A percentile compares a stretch with the other conserved stretches of the same genome.
These are phyloP conservation scores for Nicotiana obtusifolia DNA, from an alignment of 257 asterid species.

Conservation along the genomic window DNA sequence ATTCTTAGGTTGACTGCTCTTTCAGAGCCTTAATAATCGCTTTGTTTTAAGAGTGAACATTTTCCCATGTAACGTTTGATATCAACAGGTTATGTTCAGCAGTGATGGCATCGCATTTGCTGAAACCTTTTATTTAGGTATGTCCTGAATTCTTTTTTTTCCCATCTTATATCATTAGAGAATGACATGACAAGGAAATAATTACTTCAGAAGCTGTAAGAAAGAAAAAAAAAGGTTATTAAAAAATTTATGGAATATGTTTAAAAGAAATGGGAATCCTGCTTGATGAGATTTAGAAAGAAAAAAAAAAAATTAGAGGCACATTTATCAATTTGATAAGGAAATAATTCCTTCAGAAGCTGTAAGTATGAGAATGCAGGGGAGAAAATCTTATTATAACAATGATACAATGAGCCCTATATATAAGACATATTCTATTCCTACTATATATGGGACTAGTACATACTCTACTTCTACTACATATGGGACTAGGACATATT, in stretches of 20 bases:
- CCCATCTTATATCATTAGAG: not conserved
- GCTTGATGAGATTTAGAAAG: not conserved
- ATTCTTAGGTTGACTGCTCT: not conserved
- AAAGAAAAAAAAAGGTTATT: not conserved
- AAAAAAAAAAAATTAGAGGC: not conserved
- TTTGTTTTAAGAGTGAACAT: not conserved
- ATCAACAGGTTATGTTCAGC: constrained; percentile 92
- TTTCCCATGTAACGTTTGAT: not conserved
- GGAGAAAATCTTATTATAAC: too few relatives aligned
- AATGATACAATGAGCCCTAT: too few relatives aligned
- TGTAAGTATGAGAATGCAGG: not conserved
- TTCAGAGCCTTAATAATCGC: not conserved
- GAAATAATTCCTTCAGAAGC: not conserved
- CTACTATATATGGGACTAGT: too few relatives aligned
- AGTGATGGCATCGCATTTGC: constrained; percentile 82
- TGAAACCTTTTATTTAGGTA: constrained; percentile 85
- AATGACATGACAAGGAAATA: not conserved
- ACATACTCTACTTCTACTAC: too few relatives aligned
- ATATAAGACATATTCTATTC: too few relatives aligned
- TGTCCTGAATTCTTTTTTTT: not conserved
- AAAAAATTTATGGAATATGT: not conserved
- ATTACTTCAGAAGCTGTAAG: too few relatives aligned
- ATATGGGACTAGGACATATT: too few relatives aligned
- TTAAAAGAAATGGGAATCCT: not conserved
- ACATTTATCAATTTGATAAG: not conserved